Percentiles rank a stretch among this genome's conserved stretches.
These are phyloP conservation scores for Dichotomocladium elegans DNA, from an alignment of 371 early-diverging fungal genomes.

Conservation along the genomic window DNA sequence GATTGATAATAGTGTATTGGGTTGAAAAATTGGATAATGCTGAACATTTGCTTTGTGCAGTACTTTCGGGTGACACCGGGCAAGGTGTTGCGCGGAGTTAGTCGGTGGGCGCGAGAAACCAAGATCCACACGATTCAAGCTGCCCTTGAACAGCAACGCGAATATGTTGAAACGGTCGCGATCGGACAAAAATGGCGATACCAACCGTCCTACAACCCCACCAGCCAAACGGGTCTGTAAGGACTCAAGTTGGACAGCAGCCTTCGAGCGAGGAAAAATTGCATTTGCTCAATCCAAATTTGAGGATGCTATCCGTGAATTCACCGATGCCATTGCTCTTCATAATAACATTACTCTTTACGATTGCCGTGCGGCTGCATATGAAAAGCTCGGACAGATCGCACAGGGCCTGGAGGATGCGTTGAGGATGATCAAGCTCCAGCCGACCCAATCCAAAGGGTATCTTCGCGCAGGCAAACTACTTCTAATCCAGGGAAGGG, in stretches of 20 bases:
- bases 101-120: too few relatives aligned
- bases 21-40: too few relatives aligned
- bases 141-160: too few relatives aligned
- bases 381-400: slow-evolving; percentile 18
- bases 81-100: too few relatives aligned
- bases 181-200: too few relatives aligned
- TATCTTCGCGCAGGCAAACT: slow-evolving; percentile 35
- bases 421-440: slow-evolving; percentile 13
- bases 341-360: slow-evolving; percentile 19
- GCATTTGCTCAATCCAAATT: slow-evolving; percentile 23
- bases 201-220: too few relatives aligned
- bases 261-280: slow-evolving; percentile 21
- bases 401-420: slow-evolving; percentile 27
- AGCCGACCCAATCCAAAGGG: slow-evolving; percentile 28
- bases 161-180: too few relatives aligned
- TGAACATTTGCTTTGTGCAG: too few relatives aligned
- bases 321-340: slow-evolving; percentile 15
- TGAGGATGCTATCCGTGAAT: slow-evolving; percentile 21
- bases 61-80: too few relatives aligned
- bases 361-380: slow-evolving; percentile 36
- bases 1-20: too few relatives aligned
- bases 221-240: too few relatives aligned
- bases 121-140: too few relatives aligned
- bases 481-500: slow-evolving; percentile 14
- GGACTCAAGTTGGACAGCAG: slow-evolving; percentile 28